phyloP scores from a whole-genome alignment of 345 rosid genomes.

The Punica granatum region DNA sequence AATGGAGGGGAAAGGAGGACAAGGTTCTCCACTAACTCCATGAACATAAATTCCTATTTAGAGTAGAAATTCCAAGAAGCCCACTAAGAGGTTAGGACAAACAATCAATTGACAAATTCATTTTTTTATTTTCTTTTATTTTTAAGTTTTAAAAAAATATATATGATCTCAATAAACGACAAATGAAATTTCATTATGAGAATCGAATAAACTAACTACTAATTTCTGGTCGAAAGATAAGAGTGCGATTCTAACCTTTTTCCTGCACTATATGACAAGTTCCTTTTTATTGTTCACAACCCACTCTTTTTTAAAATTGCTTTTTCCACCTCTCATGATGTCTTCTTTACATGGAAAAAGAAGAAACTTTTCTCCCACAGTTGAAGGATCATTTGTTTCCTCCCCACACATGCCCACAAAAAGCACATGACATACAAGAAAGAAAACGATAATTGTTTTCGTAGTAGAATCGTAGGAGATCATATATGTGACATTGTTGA shows the following conservation, averaged over 20 bases:
- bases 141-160: too few species aligned
- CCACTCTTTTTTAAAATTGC: too few species aligned
- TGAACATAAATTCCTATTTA: constrained; percentile 5
- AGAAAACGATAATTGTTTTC: too few species aligned
- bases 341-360: constrained; percentile 10
- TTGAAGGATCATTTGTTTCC: constrained; percentile 6
- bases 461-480: too few species aligned
- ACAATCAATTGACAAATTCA: constrained; percentile 5
- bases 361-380: constrained; percentile 6
- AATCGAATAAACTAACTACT: too few species aligned
- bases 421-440: neutral
- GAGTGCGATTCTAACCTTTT: neutral
- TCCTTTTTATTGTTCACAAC: too few species aligned
- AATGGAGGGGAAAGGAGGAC: constrained; percentile 6
- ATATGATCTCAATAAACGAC: too few species aligned
- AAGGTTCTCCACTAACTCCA: constrained; percentile 8
- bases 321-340: constrained; percentile 8
- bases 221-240: too few species aligned
- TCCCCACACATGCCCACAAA: neutral
- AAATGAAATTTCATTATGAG: too few species aligned
- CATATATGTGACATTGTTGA: too few species aligned
- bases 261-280: neutral
- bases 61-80: constrained; percentile 7
- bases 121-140: neutral
- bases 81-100: neutral